Base-by-base conservation (phyloP, 169 alveolate genomes). In the Plasmodium cynomolgi region DNA sequence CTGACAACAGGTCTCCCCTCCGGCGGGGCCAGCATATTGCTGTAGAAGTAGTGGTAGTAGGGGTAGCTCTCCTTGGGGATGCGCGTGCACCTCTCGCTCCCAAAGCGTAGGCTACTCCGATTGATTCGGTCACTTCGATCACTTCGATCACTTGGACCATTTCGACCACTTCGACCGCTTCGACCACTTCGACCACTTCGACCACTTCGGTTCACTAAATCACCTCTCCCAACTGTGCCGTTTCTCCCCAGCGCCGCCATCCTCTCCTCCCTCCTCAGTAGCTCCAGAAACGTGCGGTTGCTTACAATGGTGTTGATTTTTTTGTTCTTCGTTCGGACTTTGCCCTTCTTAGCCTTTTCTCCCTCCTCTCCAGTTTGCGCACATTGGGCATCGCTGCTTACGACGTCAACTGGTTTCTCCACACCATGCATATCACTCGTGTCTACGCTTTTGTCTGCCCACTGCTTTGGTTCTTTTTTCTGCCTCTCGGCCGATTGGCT, bases 31-130 rank as follows among this genome's bases (percentile, higher is more conserved):
- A 29, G 17, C 62, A 86, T 26, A 71, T 86, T 86, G 81, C 93
- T 86, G 29, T 86, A 86, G 68, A 75, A 86, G 81, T 86, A 86
- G 81, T 86, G 93, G 41, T 86, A 86, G 44, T 86, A 86, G 6
- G 93, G 93, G 31, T 86, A 86, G 44, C 81, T 86, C 31, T 77
- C 93, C 75, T 3, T 58, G 11, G 93, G 93, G 39, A 86, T 86
- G 17, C 34, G 68, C 8, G 86, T 50, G 73, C 31, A 34, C 29
- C 8, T 84, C n/a, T 84, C 37, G 37, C 37, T 68, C 8, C 77
- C 62, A 17, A 50, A 17, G 20, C 26, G 23, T 50, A 50, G 23
- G 23, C 62, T 17, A 50, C 62, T 50, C 23, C 62, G 7, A n/a
- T n/a, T n/a, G n/a, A n/a, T n/a, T n/a, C n/a, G n/a, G n/a, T n/a